These are phyloP conservation scores for Cichorium intybus DNA, from an alignment of 140 eudicot genomes.

Conservation along the genomic window DNA sequence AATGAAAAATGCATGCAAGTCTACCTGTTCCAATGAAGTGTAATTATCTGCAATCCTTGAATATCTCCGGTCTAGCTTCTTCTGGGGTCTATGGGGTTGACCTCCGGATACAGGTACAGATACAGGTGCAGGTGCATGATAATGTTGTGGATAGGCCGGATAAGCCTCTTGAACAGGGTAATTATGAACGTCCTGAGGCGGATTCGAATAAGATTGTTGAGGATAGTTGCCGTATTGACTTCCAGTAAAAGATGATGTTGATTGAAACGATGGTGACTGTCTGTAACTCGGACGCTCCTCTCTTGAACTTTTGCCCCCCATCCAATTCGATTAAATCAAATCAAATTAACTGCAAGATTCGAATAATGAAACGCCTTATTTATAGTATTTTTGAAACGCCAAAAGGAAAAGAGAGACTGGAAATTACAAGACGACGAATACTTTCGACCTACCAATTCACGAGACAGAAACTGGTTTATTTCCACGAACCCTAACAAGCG, in stretches of 20 bases:
- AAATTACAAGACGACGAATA: constrained; percentile 9
- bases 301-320: constrained; percentile 74
- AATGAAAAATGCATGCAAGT: neutral
- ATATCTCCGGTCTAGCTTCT: constrained; percentile 74
- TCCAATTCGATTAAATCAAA: constrained; percentile 27
- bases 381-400: neutral
- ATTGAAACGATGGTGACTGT: constrained; percentile 36
- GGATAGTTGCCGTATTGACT: constrained; percentile 48
- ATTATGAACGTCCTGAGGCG: constrained; percentile 40
- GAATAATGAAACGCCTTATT: neutral
- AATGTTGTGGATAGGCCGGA: constrained; percentile 47
- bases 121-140: constrained; percentile 32
- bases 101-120: constrained; percentile 29
- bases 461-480: neutral
- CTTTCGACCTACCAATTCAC: neutral
- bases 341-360: constrained; percentile 26
- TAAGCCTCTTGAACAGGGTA: constrained; percentile 57
- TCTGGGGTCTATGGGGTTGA: constrained; percentile 46
- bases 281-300: constrained; percentile 38
- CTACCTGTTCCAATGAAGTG: constrained; percentile 84
- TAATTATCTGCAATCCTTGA: constrained; percentile 92
- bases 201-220: constrained; percentile 42
- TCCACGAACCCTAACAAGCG: constrained; percentile 28
- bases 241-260: constrained; percentile 51
- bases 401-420: neutral